Percentiles rank a stretch among this genome's conserved stretches.
These are phyloP conservation scores for Pontederia crassipes DNA, from an alignment of 176 grass and related monocot species.

Conservation along the genomic window DNA sequence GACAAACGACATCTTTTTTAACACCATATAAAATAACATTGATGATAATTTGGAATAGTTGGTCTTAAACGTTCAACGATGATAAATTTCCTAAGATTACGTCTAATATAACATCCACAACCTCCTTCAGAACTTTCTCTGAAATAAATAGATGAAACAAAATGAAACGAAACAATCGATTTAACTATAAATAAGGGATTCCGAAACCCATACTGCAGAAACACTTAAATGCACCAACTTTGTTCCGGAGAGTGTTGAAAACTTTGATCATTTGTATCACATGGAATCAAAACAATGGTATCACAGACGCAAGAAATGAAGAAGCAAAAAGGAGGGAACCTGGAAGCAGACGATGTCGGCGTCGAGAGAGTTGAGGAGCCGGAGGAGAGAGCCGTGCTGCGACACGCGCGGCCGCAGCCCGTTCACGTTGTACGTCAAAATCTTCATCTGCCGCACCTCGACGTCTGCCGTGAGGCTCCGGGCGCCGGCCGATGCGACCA, in stretches of 20 bases:
- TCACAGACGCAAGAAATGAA: neutral
- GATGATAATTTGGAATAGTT: neutral
- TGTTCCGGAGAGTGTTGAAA: no score
- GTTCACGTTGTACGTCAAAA: conserved; percentile 97
- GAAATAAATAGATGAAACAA: no score
- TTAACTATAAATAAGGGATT: no score
- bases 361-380: conserved; percentile 77
- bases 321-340: conserved; percentile 21
- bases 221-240: no score
- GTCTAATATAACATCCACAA: no score
- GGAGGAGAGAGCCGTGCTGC: conserved; percentile 83
- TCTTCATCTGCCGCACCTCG: conserved; percentile 32
- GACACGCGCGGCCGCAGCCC: conserved; percentile 82
- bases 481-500: no score
- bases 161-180: no score
- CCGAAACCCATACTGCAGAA: no score
- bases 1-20: conserved; percentile 1
- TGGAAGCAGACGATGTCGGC: conserved; percentile 98
- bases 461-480: neutral
- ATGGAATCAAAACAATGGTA: neutral
- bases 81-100: no score
- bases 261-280: neutral
- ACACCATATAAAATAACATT: conserved; percentile 5
- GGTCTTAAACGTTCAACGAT: no score
- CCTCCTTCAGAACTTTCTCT: no score